Evolutionary conservation across 2,329 filamentous ascomycete genomes (phyloP).

Genomic region (Monosporascus sp.): DNA sequence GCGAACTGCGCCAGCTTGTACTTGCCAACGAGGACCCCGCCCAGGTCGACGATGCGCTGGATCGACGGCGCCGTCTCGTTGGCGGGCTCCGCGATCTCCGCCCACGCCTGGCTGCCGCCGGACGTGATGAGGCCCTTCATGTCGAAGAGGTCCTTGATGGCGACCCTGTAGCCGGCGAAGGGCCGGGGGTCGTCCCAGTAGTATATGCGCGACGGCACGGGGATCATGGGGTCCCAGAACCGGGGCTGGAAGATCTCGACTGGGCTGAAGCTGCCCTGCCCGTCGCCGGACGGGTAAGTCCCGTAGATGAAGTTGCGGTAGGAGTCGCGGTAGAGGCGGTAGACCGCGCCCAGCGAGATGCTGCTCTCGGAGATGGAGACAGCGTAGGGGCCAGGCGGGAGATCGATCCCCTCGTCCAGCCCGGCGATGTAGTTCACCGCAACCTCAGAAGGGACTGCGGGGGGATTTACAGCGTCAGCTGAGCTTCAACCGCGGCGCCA

Average conservation of each 20-base stretch:
- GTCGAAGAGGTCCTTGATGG: constrained; percentile 32
- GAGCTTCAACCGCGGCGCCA: too few species aligned
- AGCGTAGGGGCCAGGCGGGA: constrained; percentile 17
- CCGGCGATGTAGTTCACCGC: constrained; percentile 5
- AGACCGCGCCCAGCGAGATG: constrained; percentile 12
- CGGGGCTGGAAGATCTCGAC: constrained; percentile 11
- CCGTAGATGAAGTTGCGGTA: constrained; percentile 20
- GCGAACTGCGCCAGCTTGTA: constrained; percentile 30
- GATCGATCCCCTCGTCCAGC: neutral
- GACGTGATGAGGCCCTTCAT: constrained; percentile 29
- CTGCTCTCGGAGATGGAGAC: constrained; percentile 12
- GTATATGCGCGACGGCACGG: constrained; percentile 35
- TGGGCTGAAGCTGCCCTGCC: constrained; percentile 9
- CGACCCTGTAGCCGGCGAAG: constrained; percentile 27
- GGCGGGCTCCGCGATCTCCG: constrained; percentile 15
- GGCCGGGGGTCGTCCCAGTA: constrained; percentile 27
- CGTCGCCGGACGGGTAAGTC: constrained; percentile 17
- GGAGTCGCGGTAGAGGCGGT: constrained; percentile 18
- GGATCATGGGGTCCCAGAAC: constrained; percentile 21
- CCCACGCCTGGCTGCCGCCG: constrained; percentile 27
- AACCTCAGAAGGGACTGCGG: constrained; percentile 3
- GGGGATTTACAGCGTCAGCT: too few species aligned
- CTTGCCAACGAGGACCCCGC: constrained; percentile 30
- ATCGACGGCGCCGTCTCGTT: constrained; percentile 26
- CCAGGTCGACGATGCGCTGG: constrained; percentile 28